Evolutionary conservation across 2,329 filamentous ascomycete species (phyloP).

Genomic region (Hymenoscyphus albidus): DNA sequence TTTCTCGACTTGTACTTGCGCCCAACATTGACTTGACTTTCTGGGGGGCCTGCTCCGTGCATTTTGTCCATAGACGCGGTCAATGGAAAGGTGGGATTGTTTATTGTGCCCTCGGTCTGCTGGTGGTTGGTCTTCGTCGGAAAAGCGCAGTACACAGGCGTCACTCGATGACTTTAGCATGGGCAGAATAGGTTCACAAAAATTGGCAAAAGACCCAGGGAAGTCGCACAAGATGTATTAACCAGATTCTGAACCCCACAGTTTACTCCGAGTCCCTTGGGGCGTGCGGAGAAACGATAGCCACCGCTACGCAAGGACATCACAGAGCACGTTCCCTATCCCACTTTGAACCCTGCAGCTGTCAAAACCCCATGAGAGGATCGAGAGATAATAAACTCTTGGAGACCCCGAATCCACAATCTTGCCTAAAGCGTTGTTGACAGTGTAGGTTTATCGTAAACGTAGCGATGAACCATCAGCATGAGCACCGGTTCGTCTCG

Average conservation of each 20-base stretch:
- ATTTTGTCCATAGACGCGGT: conserved; percentile 1
- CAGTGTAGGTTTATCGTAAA: not conserved
- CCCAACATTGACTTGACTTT: conserved; percentile 24
- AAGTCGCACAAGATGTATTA: conserved; percentile 5
- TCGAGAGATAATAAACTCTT: conserved; percentile 1
- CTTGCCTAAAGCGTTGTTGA: not conserved
- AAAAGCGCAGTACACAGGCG: not conserved
- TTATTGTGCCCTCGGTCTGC: not conserved
- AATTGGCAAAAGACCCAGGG: not conserved
- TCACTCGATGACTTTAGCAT: not conserved
- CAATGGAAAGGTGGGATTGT: conserved; percentile 5
- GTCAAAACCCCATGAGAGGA: conserved; percentile 6
- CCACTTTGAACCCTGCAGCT: conserved; percentile 4
- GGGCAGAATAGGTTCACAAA: not conserved
- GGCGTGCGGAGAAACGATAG: conserved; percentile 1
- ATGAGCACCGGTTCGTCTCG: not conserved
- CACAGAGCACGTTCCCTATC: conserved; percentile 5
- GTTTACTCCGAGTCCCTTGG: not conserved
- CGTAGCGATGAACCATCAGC: not conserved
- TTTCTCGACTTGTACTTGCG: conserved; percentile 31
- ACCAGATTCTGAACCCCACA: not conserved
- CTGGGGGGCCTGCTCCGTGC: conserved; percentile 1
- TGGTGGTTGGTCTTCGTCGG: not conserved
- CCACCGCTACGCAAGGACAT: not conserved
- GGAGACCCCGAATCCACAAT: conserved; percentile 2